Conservation (phyloP, 2,329 filamentous ascomycete species). For the Cryphonectria parasitica region DNA sequence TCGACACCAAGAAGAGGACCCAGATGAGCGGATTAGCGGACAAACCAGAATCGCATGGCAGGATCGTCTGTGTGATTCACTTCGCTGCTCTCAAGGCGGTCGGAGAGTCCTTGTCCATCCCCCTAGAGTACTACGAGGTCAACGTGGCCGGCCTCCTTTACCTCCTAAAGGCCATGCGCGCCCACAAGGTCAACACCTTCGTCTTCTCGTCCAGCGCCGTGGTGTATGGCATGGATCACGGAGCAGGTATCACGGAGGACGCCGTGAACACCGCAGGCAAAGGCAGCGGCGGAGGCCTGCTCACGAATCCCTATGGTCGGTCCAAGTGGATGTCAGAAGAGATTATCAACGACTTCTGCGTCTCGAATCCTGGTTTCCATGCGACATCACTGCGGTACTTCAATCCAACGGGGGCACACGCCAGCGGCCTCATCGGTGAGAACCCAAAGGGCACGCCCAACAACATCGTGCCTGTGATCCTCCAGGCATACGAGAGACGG, state of each 20-base stretch:
- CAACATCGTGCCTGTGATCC: constrained; percentile 28
- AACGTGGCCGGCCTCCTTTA: constrained; percentile 22
- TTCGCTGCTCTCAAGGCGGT: constrained; percentile 28
- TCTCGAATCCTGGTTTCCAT: constrained; percentile 18
- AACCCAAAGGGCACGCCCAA: constrained; percentile 27
- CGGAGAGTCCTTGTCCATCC: constrained; percentile 24
- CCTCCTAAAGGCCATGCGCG: constrained; percentile 21
- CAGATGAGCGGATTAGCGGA: constrained; percentile 10
- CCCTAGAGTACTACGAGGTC: constrained; percentile 25
- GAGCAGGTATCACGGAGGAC: constrained; percentile 23
- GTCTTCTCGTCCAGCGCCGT: constrained; percentile 27
- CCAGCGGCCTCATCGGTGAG: constrained; percentile 25
- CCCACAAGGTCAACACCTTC: constrained; percentile 20
- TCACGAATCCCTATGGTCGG: constrained; percentile 27
- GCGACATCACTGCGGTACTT: constrained; percentile 25
- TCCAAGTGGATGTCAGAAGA: constrained; percentile 28
- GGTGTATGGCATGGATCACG: constrained; percentile 24
- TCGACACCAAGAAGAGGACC: constrained; percentile 17
- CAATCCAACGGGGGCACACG: constrained; percentile 26
- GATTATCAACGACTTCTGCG: constrained; percentile 29
- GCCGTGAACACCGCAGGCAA: constrained; percentile 22
- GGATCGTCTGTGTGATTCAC: constrained; percentile 26
- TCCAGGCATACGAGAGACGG: constrained; percentile 24
- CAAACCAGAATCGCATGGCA: constrained; percentile 12
- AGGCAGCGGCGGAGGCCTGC: constrained; percentile 23